These are phyloP conservation scores for Meredithiella fracta DNA, from an alignment of 2,329 filamentous ascomycete species.

Conservation along the genomic window DNA sequence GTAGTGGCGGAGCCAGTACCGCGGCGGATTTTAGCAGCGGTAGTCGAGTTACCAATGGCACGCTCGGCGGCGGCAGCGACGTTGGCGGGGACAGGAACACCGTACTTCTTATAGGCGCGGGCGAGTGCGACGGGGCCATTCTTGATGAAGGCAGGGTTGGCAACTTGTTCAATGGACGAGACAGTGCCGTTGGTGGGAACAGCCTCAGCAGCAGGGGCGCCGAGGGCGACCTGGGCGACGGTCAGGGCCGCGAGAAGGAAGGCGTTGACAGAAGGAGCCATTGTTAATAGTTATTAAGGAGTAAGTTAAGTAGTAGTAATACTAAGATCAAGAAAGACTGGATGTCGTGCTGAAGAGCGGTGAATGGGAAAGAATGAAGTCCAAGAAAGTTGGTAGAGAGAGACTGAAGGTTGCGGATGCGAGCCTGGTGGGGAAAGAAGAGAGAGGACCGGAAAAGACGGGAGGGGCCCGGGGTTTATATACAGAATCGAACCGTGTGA, in stretches of 20 bases:
- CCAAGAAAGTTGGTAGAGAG: not conserved
- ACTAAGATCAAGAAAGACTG: not conserved
- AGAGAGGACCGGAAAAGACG: not conserved
- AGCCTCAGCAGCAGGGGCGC: constrained; percentile 1
- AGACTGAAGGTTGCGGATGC: constrained; percentile 9
- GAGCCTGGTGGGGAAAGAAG: constrained; percentile 10
- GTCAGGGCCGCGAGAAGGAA: constrained; percentile 10
- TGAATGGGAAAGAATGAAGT: not conserved
- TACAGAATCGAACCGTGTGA: not conserved
- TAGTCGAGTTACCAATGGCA: constrained; percentile 13
- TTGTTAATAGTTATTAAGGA: constrained; percentile 1
- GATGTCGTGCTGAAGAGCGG: not conserved
- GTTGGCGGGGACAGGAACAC: constrained; percentile 13
- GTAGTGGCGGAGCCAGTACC: constrained; percentile 20
- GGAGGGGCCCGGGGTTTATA: constrained; percentile 2
- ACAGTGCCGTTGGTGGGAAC: constrained; percentile 4
- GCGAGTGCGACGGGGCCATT: constrained; percentile 22
- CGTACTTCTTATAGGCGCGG: constrained; percentile 23
- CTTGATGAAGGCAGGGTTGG: constrained; percentile 15
- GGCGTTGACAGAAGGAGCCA: constrained; percentile 9
- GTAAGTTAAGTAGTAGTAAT: not conserved
- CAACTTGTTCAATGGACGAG: constrained; percentile 6
- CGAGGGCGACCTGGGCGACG: constrained; percentile 7
- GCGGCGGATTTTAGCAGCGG: constrained; percentile 14
- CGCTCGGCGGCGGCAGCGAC: constrained; percentile 14